phyloP scores from a whole-genome alignment of 2,329 filamentous ascomycete genomes.

The Hortaea werneckii region DNA sequence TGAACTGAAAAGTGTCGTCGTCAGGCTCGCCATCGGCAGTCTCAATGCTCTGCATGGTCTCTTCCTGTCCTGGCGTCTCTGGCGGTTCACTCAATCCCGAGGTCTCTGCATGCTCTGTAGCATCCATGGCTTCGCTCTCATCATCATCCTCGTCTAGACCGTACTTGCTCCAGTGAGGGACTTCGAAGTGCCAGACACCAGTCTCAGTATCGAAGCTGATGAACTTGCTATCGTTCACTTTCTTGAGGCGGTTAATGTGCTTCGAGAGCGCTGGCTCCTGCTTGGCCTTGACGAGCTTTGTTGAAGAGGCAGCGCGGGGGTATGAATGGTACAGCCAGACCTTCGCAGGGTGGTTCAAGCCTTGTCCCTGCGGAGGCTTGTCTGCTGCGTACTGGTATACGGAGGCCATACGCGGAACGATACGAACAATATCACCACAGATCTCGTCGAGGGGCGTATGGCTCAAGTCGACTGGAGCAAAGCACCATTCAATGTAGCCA shows the following conservation, averaged over 20 bases:
- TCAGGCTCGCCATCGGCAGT: conserved; percentile 11
- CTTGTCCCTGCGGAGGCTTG: conserved; percentile 78
- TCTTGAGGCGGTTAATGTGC: conserved; percentile 72
- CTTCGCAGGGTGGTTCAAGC: conserved; percentile 80
- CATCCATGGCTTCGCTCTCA: conserved; percentile 43
- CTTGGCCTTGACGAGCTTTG: conserved; percentile 42
- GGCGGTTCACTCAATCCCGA: conserved; percentile 27
- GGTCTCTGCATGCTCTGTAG: conserved; percentile 47
- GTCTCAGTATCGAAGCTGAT: conserved; percentile 67
- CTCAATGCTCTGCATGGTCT: conserved; percentile 20
- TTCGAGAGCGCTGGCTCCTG: conserved; percentile 61
- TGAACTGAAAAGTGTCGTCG: conserved; percentile 48
- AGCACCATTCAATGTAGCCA: conserved; percentile 58
- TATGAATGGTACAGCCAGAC: conserved; percentile 89
- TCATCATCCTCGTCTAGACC: conserved; percentile 64
- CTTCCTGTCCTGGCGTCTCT: conserved; percentile 16
- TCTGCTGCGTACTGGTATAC: conserved; percentile 68
- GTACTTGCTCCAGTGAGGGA: conserved; percentile 97
- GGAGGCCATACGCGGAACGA: conserved; percentile 70
- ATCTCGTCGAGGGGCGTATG: conserved; percentile 71
- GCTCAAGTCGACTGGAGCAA: conserved; percentile 64
- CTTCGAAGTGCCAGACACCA: conserved; percentile 81
- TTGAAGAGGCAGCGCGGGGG: conserved; percentile 61
- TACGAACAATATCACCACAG: conserved; percentile 62
- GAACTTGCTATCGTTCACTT: conserved; percentile 71